Evolutionary conservation across 129 eudicot species (phyloP), one percentile per base, ranked within the genome.

Genomic region (Saussurea involucrata): DNA sequence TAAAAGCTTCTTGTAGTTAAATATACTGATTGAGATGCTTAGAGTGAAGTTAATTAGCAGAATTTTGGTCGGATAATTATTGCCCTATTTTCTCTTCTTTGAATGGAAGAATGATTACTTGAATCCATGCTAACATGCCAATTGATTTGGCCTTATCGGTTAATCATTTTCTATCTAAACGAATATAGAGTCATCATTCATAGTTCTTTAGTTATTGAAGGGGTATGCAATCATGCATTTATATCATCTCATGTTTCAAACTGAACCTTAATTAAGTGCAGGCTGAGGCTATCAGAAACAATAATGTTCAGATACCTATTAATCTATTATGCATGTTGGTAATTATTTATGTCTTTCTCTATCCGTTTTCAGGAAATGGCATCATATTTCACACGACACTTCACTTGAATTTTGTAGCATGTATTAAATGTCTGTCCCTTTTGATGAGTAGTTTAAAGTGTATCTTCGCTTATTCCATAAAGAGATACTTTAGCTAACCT

Each of bases 41-140:
- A 40, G 66, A 60, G 24, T 78, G 64, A 78, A 61, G 29, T 69
- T 60, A 78, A 78, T 78, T 75, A 63, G 42, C 60, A 75, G 40
- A 18, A 32, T 21, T 15, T 65, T 76, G 44, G 36, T 65, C 18
- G 57, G 64, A 12, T 44, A 44, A 65, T 76, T 64, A 11, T 76
- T 64, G 32, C 72, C 72, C 5, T 40, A 42, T 64, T 75, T 53
- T 73, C 3, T 55, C 12, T 72, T 72, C 13, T 42, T 42, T 70
- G 75, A 53, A 70, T 70, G 31, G 18, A 71, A 40, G 33, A 21
- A 69, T 9, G 32, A 73, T 73, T 67, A 77, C 29, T 68, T 67
- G 4, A 33, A 33, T 69, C 60, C 53, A 33, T 46, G 58, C 34
- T 32, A 18, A 33, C 60, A 68, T 77, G 33, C 8, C 68, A 29